phyloP scores from a whole-genome alignment of 129 eudicot genomes.

The Flaveria robusta region DNA sequence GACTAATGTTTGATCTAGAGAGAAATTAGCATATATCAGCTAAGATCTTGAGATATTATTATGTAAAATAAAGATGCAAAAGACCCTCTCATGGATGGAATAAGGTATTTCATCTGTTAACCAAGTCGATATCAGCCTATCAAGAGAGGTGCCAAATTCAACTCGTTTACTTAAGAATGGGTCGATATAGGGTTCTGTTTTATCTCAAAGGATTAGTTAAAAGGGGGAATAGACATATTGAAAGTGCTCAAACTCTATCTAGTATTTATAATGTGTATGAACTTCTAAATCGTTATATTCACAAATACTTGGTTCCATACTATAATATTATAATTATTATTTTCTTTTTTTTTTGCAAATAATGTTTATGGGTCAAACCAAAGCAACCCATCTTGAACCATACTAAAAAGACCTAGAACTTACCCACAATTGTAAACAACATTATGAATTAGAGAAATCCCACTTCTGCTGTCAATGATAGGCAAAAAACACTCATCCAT shows the following conservation, averaged over 20 bases:
- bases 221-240: not conserved
- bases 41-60: not conserved
- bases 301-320: not conserved
- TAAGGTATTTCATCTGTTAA: no score
- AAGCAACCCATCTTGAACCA: not conserved
- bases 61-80: not conserved
- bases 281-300: not conserved
- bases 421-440: conserved; percentile 93
- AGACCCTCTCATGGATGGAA: not conserved
- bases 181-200: not conserved
- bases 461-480: conserved; percentile 80
- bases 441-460: conserved; percentile 76
- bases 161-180: not conserved
- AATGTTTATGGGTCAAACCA: not conserved
- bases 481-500: conserved; percentile 96
- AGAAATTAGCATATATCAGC: conserved; percentile 13
- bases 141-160: not conserved
- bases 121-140: not conserved
- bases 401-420: conserved; percentile 25
- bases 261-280: not conserved
- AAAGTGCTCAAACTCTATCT: not conserved
- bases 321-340: not conserved
- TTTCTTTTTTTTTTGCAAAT: not conserved
- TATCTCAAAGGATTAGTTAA: not conserved
- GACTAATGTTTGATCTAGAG: conserved; percentile 75